Conservation (phyloP, 768 basidiomycete genomes). For the Hericium erinaceus region DNA sequence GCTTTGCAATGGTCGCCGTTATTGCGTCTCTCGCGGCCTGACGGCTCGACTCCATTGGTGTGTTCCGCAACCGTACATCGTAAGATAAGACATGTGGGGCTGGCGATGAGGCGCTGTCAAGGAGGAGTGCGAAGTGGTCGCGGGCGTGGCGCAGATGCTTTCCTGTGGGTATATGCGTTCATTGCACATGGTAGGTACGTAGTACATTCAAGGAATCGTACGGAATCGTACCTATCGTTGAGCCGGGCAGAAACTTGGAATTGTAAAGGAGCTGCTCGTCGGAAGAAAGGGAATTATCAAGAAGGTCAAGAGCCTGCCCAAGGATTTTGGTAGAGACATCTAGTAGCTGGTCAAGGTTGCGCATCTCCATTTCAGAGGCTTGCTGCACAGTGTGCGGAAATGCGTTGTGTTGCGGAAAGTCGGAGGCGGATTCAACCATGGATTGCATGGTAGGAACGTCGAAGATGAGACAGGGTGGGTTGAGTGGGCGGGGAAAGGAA, state of each 20-base stretch:
- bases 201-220: constrained; percentile 21
- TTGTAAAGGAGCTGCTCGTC: constrained; percentile 61
- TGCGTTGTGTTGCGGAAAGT: background rate
- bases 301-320: constrained; percentile 62
- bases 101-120: constrained; percentile 40
- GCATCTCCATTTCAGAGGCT: constrained; percentile 14
- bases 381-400: background rate
- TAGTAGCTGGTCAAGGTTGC: constrained; percentile 42
- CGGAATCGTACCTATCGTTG: constrained; percentile 66
- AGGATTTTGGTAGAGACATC: constrained; percentile 61
- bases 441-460: background rate
- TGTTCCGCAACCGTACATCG: constrained; percentile 67
- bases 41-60: constrained; percentile 72
- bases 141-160: constrained; percentile 82
- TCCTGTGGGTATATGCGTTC: constrained; percentile 31
- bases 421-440: background rate
- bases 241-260: constrained; percentile 77
- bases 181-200: background rate
- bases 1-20: constrained; percentile 41
- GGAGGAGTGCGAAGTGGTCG: constrained; percentile 69
- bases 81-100: constrained; percentile 56
- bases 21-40: constrained; percentile 50
- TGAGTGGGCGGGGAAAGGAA: background rate
- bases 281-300: constrained; percentile 53
- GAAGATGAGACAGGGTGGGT: background rate